Evolutionary conservation across 1,284 basidiomycete species (phyloP), one percentile per base, ranked within the genome.

Genomic region (Ceratobasidium sp.): DNA sequence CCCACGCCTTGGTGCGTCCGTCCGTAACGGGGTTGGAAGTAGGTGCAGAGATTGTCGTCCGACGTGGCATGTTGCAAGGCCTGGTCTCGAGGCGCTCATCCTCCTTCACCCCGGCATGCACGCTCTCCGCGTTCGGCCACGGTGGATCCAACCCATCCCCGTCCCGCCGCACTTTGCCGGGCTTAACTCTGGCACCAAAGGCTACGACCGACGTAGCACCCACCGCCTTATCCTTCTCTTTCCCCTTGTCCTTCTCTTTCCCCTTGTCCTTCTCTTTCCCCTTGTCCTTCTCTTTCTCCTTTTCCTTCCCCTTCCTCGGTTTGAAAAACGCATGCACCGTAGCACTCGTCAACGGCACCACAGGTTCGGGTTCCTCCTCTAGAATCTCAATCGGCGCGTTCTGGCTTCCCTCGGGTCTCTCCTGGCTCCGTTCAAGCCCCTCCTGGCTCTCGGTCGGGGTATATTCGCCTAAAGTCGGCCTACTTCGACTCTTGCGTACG

Each of bases 261-360:
- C 27, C 62, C n/a, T 64, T 44, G 27, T 41, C 54, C 46, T 41
- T 55, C n/a, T 23, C 68, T n/a, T 69, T 35, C 35, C 30, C 67
- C 60, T 46, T 46, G 35, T 27, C 62, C 5, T 14, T 41, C n/a
- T 44, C 62, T 23, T 64, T 44, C 62, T 44, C 62, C n/a, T 64
- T 44, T 41, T 41, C 54, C 46, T 41, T 55, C n/a, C 54, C 48
- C 59, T 2, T 41, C 52, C 54, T 76, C 18, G 74, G 64, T 55
- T 68, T 54, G 27, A 76, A 76, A 46, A 76, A 76, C 38, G 64
- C 62, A 59, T 76, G 74, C 38, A 76, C 74, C 8, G 64, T 38
- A 27, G 52, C 41, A 20, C 30, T 67, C 38, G 50, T 57, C 52
- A 54, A 23, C 33, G 35, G 48, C 30, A 52, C 50, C 27, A 35